Base-by-base conservation (phyloP, 164 flowering plant species). In the Vitis rotundifolia region DNA sequence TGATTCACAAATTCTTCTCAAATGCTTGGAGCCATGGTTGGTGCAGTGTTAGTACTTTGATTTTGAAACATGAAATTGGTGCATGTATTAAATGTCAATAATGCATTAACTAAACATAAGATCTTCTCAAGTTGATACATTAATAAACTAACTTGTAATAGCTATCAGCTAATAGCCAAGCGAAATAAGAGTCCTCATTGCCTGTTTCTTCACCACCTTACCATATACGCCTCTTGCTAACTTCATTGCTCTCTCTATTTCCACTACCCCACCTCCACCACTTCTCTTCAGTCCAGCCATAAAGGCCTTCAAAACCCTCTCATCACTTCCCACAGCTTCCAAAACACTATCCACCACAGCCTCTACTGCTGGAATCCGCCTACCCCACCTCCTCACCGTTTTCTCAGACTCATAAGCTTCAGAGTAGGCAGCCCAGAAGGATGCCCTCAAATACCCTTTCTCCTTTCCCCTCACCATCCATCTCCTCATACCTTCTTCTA, bases 181-280 rank as follows among this genome's bases (percentile, higher is more conserved):
- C 78, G 81, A 86, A 67, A 93, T 85, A 53, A 92, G 85, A 68
- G 79, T 74, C 76, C 81, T 87, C 76, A 88, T 63, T 60, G 98
- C 97, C 72, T 91, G 89, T 68, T 86, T 95, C 78, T 87, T 93
- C 82, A 85, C 63, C 29, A 84, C 78, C 70, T 88, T 93, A 47
- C 99, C 97, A 81, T 87, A 89, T 3, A 88, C 64, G 8, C 89
- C 88, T 82, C 84, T 90, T 59, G 90, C 94, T 26, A 89, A 59
- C 75, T 84, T 89, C 77, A 90, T 71, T 49, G 61, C 86, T 63
- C 73, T 90, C 73, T 90, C 93, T 86, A 84, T 80, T 22, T 85
- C 89, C 73, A 68, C 63, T 58, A 68, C 49, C 9, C 80, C 78
- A 47, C 68, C 67, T 31, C 77, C 71, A 9, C 80, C 76, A 75